Conservation (phyloP, 192 early-diverging fungal species). For the Coemansia sp. region DNA sequence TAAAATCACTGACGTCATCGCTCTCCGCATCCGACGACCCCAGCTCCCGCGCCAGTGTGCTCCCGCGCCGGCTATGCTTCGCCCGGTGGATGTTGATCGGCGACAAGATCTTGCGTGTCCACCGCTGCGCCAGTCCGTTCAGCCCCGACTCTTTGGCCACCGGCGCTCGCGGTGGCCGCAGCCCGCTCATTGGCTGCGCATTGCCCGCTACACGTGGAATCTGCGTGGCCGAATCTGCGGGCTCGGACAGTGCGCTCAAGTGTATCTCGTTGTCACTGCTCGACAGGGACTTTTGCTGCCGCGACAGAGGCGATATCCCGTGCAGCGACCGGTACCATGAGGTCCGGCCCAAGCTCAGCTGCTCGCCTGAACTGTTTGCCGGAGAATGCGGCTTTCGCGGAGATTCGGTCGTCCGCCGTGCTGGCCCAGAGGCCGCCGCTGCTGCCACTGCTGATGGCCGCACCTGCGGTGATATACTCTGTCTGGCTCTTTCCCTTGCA, state of each 20-base stretch:
- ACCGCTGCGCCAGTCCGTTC: conserved; percentile 8
- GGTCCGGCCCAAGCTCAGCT: conserved; percentile 27
- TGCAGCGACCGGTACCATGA: conserved; percentile 50
- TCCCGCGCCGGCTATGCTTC: not conserved
- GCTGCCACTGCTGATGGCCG: not conserved
- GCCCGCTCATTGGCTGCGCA: not conserved
- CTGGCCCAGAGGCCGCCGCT: not conserved
- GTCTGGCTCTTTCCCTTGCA: not conserved
- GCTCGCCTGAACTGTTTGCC: conserved; percentile 2
- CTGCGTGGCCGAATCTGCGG: conserved; percentile 5
- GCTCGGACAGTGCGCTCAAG: not conserved
- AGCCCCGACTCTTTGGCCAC: not conserved
- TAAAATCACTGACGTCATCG: conserved; percentile 18
- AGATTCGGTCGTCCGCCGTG: not conserved
- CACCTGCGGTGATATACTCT: conserved; percentile 3
- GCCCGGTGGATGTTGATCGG: conserved; percentile 21
- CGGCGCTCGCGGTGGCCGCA: conserved; percentile 1
- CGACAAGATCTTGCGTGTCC: conserved; percentile 24
- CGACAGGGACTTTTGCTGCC: conserved; percentile 44
- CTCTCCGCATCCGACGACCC: not conserved
- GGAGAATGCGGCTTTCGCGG: not conserved
- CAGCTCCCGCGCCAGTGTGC: not conserved
- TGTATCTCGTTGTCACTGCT: conserved; percentile 42
- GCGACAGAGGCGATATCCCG: conserved; percentile 47
- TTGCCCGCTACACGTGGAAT: conserved; percentile 32